Percentiles rank a stretch among this genome's conserved stretches.
phyloP scores from a whole-genome alignment of 2,329 filamentous ascomycete genomes.

The Cercospora berteroae region DNA sequence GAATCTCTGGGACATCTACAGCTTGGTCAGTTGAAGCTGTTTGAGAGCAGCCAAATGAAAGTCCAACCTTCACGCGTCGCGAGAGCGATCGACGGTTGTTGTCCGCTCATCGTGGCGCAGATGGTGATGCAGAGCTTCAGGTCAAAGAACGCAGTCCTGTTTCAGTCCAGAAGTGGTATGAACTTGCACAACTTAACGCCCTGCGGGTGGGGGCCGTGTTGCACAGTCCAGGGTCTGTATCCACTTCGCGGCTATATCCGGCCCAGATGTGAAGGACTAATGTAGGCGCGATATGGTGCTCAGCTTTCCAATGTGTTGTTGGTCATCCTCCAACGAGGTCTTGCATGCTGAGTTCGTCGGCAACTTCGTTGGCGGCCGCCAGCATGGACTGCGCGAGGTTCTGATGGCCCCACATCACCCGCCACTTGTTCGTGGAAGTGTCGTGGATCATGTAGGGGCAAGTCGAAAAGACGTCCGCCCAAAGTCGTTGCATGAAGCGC shows the following conservation, averaged over 20 bases:
- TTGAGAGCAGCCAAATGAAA: neutral
- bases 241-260: neutral
- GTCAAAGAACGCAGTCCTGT: neutral
- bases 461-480: conserved; percentile 41
- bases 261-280: neutral
- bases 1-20: conserved; percentile 76
- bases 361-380: neutral
- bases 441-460: conserved; percentile 9
- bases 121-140: neutral
- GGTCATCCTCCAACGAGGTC: neutral
- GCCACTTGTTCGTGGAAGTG: neutral
- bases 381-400: neutral
- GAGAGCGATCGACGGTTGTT: conserved; percentile 50
- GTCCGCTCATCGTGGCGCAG: neutral
- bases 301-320: neutral
- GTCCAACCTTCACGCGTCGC: conserved; percentile 52
- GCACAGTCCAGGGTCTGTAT: neutral
- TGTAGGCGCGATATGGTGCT: neutral
- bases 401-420: conserved; percentile 8
- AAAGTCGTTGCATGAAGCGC: conserved; percentile 49
- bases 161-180: neutral
- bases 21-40: conserved; percentile 1
- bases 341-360: neutral
- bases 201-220: neutral
- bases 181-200: conserved; percentile 43